Percentiles rank a stretch among this genome's conserved stretches.
These are phyloP conservation scores for Xylariaceae sp. DNA, from an alignment of 2,329 filamentous ascomycete species.

Conservation along the genomic window DNA sequence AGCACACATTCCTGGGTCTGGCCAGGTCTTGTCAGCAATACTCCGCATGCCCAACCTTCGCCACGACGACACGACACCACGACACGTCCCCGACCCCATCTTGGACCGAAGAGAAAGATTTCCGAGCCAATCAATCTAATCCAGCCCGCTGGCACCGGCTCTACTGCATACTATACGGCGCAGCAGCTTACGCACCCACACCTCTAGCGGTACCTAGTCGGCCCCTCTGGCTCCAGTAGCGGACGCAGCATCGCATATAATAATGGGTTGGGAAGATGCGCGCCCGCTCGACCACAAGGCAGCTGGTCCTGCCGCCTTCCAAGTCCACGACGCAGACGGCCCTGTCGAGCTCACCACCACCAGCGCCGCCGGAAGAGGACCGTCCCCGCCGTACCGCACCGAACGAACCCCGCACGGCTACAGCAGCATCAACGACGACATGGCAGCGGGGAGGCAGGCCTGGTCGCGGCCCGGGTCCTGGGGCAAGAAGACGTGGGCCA, in stretches of 20 bases:
- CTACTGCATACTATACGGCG: too few relatives aligned
- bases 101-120: too few relatives aligned
- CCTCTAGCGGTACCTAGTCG: too few relatives aligned
- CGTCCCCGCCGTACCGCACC: neutral
- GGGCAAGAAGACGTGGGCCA: slow-evolving; percentile 43
- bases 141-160: too few relatives aligned
- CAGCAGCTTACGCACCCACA: too few relatives aligned
- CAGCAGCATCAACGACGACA: slow-evolving; percentile 14
- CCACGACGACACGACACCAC: too few relatives aligned
- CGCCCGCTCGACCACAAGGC: slow-evolving; percentile 3
- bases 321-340: slow-evolving; percentile 14
- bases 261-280: slow-evolving; percentile 19
- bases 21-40: too few relatives aligned
- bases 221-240: neutral
- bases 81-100: too few relatives aligned
- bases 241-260: slow-evolving; percentile 4
- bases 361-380: slow-evolving; percentile 7
- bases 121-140: too few relatives aligned
- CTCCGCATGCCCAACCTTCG: too few relatives aligned
- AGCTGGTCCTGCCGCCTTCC: slow-evolving; percentile 15
- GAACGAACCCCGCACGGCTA: neutral
- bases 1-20: too few relatives aligned
- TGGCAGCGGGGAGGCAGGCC: slow-evolving; percentile 12
- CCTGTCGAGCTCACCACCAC: slow-evolving; percentile 14
- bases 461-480: slow-evolving; percentile 45